These are phyloP conservation scores for Colletotrichum navitas DNA, from an alignment of 2,329 filamentous ascomycete genomes.

Conservation along the genomic window DNA sequence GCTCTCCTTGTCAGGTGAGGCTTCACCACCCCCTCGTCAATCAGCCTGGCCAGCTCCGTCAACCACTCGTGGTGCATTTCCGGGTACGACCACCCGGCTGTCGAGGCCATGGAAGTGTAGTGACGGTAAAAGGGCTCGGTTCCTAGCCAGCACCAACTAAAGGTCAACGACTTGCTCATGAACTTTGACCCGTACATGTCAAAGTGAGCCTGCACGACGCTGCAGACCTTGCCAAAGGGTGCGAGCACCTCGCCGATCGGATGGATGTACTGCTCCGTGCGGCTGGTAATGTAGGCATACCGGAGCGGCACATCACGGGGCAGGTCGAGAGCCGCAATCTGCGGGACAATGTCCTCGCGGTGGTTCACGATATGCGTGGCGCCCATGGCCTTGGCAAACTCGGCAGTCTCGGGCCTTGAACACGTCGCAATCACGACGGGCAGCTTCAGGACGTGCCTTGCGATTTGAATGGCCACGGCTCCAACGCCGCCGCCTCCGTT, in stretches of 20 bases:
- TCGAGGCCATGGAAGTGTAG: neutral
- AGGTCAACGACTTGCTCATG: slow-evolving; percentile 1
- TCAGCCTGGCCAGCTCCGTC: neutral
- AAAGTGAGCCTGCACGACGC: neutral
- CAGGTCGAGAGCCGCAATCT: neutral
- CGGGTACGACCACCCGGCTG: neutral
- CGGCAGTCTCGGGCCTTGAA: neutral
- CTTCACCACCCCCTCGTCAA: neutral
- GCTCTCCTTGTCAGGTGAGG: neutral
- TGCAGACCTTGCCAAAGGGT: slow-evolving; percentile 1
- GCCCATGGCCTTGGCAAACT: neutral
- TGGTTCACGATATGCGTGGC: neutral
- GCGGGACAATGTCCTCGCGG: neutral
- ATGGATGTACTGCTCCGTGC: slow-evolving; percentile 1
- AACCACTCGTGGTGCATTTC: slow-evolving; percentile 2
- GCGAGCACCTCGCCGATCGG: neutral
- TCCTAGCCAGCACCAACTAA: slow-evolving; percentile 4
- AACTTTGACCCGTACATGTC: slow-evolving; percentile 8
- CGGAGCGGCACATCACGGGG: neutral
- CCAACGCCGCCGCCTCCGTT: slow-evolving; percentile 1
- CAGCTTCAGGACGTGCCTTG: neutral
- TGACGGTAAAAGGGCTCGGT: slow-evolving; percentile 1
- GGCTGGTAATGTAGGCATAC: slow-evolving; percentile 6
- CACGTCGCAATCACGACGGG: neutral
- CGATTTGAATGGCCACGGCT: neutral